Percentiles rank a stretch among this genome's conserved stretches.
These are phyloP conservation scores for Calocera viscosa DNA, from an alignment of 768 basidiomycete species.

Conservation along the genomic window DNA sequence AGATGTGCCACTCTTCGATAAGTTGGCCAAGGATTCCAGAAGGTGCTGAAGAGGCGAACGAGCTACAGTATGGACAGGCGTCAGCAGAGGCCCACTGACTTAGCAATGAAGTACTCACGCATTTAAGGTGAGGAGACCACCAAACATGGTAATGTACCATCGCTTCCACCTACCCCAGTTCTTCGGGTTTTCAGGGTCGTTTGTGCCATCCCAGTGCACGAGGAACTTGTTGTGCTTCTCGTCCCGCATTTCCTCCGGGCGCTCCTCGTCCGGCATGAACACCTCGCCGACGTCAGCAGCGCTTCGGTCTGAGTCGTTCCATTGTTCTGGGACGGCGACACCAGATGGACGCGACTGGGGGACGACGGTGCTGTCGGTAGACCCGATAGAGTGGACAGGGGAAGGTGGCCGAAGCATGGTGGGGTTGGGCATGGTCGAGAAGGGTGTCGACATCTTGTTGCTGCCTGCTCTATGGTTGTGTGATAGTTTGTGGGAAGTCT, in stretches of 20 bases:
- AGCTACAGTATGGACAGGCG: neutral
- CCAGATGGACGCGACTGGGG: neutral
- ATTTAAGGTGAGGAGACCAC: neutral
- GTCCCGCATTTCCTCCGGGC: neutral
- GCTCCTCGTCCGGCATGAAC: constrained; percentile 4
- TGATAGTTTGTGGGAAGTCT: neutral
- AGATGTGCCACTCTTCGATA: constrained; percentile 13
- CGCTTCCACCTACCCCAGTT: neutral
- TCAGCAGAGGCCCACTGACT: neutral
- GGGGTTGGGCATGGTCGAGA: neutral
- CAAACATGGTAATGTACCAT: neutral
- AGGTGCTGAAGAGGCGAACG: constrained; percentile 17
- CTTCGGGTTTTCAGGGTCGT: constrained; percentile 13
- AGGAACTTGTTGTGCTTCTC: constrained; percentile 7
- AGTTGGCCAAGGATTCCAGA: constrained; percentile 12
- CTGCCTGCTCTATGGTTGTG: neutral
- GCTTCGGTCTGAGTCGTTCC: neutral
- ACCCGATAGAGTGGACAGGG: neutral
- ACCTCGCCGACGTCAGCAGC: neutral
- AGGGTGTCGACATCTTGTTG: neutral
- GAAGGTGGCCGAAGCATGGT: neutral
- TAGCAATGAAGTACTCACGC: neutral
- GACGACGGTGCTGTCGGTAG: neutral
- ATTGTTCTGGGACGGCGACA: neutral
- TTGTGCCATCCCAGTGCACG: constrained; percentile 14